Conservation (phyloP, 495 filamentous ascomycete genomes). For the Bathelium albidoporum region DNA sequence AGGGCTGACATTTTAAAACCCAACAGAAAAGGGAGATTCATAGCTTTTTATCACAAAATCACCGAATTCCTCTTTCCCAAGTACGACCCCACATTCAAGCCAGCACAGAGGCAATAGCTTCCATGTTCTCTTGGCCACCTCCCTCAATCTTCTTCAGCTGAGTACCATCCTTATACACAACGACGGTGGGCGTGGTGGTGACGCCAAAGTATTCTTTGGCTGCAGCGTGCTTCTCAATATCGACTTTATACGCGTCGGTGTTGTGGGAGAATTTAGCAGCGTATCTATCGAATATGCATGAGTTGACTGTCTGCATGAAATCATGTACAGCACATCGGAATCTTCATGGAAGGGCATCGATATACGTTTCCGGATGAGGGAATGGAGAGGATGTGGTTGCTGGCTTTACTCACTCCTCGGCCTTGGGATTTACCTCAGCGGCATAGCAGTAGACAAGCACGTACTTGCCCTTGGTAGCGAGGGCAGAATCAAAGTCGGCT, state of each 20-base stretch:
- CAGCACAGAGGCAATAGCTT: constrained; percentile 12
- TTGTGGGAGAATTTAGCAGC: constrained; percentile 16
- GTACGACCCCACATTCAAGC: not conserved
- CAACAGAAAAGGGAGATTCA: no score
- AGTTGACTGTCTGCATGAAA: not conserved
- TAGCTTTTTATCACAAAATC: no score
- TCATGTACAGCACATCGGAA: no score
- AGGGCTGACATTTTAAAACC: no score
- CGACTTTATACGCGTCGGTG: constrained; percentile 21
- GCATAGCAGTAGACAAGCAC: constrained; percentile 25
- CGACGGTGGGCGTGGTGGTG: constrained; percentile 15
- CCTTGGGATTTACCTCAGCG: constrained; percentile 11
- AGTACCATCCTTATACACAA: constrained; percentile 23
- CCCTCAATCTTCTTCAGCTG: constrained; percentile 21
- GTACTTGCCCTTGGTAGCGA: constrained; percentile 21
- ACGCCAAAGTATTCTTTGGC: constrained; percentile 21
- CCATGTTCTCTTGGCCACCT: constrained; percentile 12
- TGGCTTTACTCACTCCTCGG: constrained; percentile 19
- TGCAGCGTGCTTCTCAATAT: constrained; percentile 15
- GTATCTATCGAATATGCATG: constrained; percentile 8
- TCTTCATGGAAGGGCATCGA: not conserved
- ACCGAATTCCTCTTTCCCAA: not conserved
- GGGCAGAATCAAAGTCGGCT: constrained; percentile 21
- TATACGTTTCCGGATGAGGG: not conserved
- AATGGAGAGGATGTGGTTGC: not conserved